Conservation (phyloP, 2,329 filamentous ascomycete species). For the Exophiala spinifera region DNA sequence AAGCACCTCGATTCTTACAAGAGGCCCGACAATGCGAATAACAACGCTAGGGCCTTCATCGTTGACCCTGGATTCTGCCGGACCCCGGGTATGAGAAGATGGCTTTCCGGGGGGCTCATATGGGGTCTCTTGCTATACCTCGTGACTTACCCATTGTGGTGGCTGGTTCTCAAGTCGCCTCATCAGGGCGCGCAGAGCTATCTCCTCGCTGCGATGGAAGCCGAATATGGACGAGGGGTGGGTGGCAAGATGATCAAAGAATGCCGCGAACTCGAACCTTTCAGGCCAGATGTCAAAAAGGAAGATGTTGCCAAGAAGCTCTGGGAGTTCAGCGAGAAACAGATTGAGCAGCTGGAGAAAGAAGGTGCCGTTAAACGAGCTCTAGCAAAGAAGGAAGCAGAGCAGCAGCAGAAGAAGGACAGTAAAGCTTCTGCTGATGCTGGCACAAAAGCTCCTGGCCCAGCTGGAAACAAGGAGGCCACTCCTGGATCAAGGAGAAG, state of each 20-base stretch:
- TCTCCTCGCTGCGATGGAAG: conserved; percentile 81
- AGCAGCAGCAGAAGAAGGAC: conserved; percentile 28
- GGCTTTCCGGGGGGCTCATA: conserved; percentile 80
- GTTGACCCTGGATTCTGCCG: conserved; percentile 82
- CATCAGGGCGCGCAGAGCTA: conserved; percentile 82
- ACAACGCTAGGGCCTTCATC: conserved; percentile 78
- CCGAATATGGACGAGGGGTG: conserved; percentile 58
- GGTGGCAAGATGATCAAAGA: conserved; percentile 83
- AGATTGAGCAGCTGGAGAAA: conserved; percentile 80
- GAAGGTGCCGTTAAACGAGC: conserved; percentile 64
- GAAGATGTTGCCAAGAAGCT: conserved; percentile 77
- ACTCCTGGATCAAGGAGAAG: conserved; percentile 41
- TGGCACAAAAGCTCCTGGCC: conserved; percentile 8
- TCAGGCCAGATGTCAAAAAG: conserved; percentile 70
- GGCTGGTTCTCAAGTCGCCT: conserved; percentile 83
- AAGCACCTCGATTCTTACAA: conserved; percentile 84
- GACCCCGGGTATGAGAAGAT: conserved; percentile 82
- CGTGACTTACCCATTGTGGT: conserved; percentile 73
- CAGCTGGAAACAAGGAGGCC: conserved; percentile 29
- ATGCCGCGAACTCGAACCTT: conserved; percentile 71
- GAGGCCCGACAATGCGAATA: conserved; percentile 76
- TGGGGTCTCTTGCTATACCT: conserved; percentile 77
- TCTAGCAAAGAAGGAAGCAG: conserved; percentile 53
- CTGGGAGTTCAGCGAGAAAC: conserved; percentile 83
- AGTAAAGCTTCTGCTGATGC: conserved; percentile 25